phyloP scores from a whole-genome alignment of 805 yeast genomes.

The Wickerhamiella cacticola region DNA sequence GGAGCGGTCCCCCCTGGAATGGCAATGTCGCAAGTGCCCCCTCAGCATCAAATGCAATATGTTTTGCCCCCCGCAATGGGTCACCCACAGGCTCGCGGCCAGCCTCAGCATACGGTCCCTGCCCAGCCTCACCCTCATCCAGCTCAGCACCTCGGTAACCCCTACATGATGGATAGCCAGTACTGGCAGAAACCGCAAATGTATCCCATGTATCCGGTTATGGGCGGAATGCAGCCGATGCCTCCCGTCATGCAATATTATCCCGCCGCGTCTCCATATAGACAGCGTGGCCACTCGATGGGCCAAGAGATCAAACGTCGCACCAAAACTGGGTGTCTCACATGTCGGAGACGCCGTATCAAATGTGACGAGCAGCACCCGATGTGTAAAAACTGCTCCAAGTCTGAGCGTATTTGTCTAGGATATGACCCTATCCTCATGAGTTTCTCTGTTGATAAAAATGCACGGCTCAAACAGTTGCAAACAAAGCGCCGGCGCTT shows the following conservation, averaged over 20 bases:
- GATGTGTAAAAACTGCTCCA: slow-evolving; percentile 53
- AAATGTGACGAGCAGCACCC: slow-evolving; percentile 71
- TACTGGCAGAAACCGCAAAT: slow-evolving; percentile 8
- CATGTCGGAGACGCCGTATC: slow-evolving; percentile 58
- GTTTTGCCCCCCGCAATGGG: background rate
- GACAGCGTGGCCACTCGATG: slow-evolving; percentile 2
- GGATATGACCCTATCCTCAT: slow-evolving; percentile 42
- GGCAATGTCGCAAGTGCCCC: background rate
- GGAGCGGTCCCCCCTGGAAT: background rate
- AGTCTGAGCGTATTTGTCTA: slow-evolving; percentile 50
- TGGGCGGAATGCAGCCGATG: slow-evolving; percentile 1
- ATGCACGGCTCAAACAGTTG: slow-evolving; percentile 7
- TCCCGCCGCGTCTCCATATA: slow-evolving; percentile 1
- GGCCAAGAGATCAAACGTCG: slow-evolving; percentile 37
- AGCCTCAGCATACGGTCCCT: background rate
- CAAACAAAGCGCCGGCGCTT: slow-evolving; percentile 14
- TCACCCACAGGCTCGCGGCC: background rate
- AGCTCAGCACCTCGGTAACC: background rate
- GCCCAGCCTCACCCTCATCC: background rate
- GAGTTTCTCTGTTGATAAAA: slow-evolving; percentile 20
- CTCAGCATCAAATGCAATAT: background rate
- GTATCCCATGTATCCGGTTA: slow-evolving; percentile 4
- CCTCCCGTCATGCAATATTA: slow-evolving; percentile 4
- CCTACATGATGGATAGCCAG: background rate
- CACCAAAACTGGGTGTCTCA: slow-evolving; percentile 64